Evolutionary conservation across 345 rosid genomes (phyloP), one percentile per base, ranked within the genome.

Genomic region (Cochlearia excelsa): DNA sequence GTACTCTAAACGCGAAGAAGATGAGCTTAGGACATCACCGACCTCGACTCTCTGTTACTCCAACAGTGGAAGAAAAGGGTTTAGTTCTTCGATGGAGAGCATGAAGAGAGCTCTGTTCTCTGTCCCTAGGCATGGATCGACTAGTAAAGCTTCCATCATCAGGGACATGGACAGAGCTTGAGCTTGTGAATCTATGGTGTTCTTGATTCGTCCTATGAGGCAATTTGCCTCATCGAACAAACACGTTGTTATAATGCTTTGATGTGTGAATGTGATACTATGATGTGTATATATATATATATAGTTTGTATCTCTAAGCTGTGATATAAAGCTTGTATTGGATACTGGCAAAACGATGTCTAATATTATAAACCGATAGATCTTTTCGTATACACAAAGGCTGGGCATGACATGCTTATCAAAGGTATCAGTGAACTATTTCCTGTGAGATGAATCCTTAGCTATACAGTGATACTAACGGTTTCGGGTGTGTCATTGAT

Each of bases 381-480:
- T 57, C 23, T 70, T 51, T 45, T 46, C 23, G 27, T 64, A 30
- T 46, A 37, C 61, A 70, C 61, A 63, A 63, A 42, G 30, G 29
- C 51, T 55, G 65, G 23, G 54, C 61, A 46, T 68, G 57, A 57
- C 49, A 57, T 29, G 31, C n/a, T 47, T 51, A 38, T 46, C 37
- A 70, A 30, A 46, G 10, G 60, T 16, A 45, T 9, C 51, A 52
- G 70, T 64, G 49, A 11, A 30, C 37, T 16, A 63, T 57, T 70
- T 26, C 40, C 29, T 46, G 44, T 64, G 51, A 62, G 65, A 30
- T 30, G 61, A 44, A 30, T 28, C 49, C 61, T 58, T 49, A 39
- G 51, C 75, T 71, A 71, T 58, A 71, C 70, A 71, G 70, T 64
- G 66, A 40, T 45, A 30, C 39, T 48, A 57, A 26, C 59, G 30